Conservation (phyloP, 805 yeast genomes). For the Starmerella cellae region DNA sequence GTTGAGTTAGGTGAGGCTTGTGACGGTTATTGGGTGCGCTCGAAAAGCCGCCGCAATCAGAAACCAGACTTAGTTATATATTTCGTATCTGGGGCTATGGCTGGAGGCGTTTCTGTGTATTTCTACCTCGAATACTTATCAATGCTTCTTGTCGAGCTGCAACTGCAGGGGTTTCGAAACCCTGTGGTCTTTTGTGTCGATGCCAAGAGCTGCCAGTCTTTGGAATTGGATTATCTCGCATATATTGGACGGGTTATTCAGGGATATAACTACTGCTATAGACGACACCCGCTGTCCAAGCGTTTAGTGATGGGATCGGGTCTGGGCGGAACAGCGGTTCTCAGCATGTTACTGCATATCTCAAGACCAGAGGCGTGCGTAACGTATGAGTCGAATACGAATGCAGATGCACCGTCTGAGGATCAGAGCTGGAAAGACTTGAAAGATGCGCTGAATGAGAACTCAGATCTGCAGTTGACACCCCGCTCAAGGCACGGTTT, state of each 20-base stretch:
- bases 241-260: constrained; percentile 14
- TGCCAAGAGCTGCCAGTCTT: constrained; percentile 15
- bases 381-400: too few species aligned
- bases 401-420: neutral
- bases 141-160: constrained; percentile 31
- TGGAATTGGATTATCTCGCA: constrained; percentile 24
- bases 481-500: too few species aligned
- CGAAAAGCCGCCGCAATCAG: constrained; percentile 23
- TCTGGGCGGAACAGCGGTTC: constrained; percentile 35
- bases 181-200: constrained; percentile 35
- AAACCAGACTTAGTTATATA: constrained; percentile 33
- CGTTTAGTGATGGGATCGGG: constrained; percentile 36
- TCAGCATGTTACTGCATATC: constrained; percentile 31
- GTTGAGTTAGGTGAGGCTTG: constrained; percentile 20
- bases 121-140: constrained; percentile 36
- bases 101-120: constrained; percentile 30
- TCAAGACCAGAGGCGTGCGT: constrained; percentile 25
- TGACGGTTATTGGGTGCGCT: constrained; percentile 28
- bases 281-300: constrained; percentile 23
- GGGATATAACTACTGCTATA: constrained; percentile 28
- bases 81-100: constrained; percentile 33
- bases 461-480: too few species aligned
- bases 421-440: too few species aligned
- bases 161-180: constrained; percentile 37
- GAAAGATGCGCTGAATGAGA: too few species aligned